A percentile compares a stretch with the other conserved stretches of the same genome.
Conservation (phyloP, 2,329 filamentous ascomycete species). For the Verticillium klebahnii region DNA sequence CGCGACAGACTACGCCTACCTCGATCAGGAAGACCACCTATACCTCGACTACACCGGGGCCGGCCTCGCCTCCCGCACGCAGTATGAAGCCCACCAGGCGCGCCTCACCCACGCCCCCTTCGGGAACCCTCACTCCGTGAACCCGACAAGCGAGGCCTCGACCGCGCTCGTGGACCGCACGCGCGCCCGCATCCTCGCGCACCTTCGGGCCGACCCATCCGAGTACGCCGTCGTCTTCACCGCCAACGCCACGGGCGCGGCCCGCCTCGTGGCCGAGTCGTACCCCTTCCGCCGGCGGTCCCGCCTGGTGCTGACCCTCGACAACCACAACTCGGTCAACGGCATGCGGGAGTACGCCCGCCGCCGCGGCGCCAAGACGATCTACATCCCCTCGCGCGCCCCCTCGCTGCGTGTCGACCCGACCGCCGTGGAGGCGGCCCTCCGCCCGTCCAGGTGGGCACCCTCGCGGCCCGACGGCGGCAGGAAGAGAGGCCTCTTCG, state of each 20-base stretch:
- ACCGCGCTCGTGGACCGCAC: constrained; percentile 27
- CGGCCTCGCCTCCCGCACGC: constrained; percentile 26
- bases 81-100: constrained; percentile 24
- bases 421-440: constrained; percentile 16
- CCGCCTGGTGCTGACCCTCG: constrained; percentile 28
- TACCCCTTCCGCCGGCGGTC: constrained; percentile 25
- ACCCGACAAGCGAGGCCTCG: constrained; percentile 28
- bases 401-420: constrained; percentile 24
- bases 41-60: constrained; percentile 38
- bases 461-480: neutral
- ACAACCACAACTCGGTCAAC: constrained; percentile 39
- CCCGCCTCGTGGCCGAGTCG: constrained; percentile 31
- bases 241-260: constrained; percentile 32
- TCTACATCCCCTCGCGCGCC: constrained; percentile 23
- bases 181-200: constrained; percentile 22
- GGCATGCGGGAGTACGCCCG: constrained; percentile 31
- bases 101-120: constrained; percentile 24
- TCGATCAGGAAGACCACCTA: constrained; percentile 30
- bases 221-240: constrained; percentile 37
- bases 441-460: constrained; percentile 9
- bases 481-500: constrained; percentile 29
- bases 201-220: constrained; percentile 27
- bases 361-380: constrained; percentile 15
- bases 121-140: constrained; percentile 36
- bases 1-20: constrained; percentile 26